Evolutionary conservation across 805 yeast genomes (phyloP).

Genomic region (Ogataea pini): DNA sequence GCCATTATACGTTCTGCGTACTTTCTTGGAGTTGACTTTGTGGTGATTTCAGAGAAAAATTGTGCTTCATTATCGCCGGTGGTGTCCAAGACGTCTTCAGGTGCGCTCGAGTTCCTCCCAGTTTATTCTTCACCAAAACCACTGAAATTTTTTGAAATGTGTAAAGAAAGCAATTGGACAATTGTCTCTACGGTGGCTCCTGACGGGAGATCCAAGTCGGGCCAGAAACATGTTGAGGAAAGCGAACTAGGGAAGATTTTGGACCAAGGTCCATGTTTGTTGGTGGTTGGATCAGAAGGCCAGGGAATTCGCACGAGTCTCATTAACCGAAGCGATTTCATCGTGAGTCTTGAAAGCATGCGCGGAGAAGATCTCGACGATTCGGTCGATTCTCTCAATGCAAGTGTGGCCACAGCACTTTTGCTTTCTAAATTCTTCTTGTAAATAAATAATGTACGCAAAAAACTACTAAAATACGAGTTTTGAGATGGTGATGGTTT

Average conservation of each 20-base stretch:
- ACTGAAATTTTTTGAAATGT: constrained; percentile 57
- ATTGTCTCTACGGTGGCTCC: constrained; percentile 61
- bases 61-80: constrained; percentile 76
- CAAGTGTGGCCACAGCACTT: constrained; percentile 84
- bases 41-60: constrained; percentile 66
- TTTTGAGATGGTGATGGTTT: background rate
- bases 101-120: constrained; percentile 75
- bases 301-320: constrained; percentile 73
- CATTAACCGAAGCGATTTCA: constrained; percentile 54
- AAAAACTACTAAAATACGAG: background rate
- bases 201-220: constrained; percentile 23
- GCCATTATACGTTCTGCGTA: constrained; percentile 79
- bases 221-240: constrained; percentile 35
- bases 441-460: background rate
- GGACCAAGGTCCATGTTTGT: constrained; percentile 55
- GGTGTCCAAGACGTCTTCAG: constrained; percentile 79
- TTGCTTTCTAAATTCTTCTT: constrained; percentile 41
- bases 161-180: constrained; percentile 65
- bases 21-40: constrained; percentile 79
- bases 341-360: constrained; percentile 41
- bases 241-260: constrained; percentile 47
- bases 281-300: constrained; percentile 87
- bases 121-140: constrained; percentile 62
- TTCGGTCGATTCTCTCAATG: constrained; percentile 78
- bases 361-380: constrained; percentile 28